A percentile compares a stretch with the other conserved stretches of the same genome.
phyloP scores from a whole-genome alignment of 1,139 yeast species.

The Sporopachydermia cereana region DNA sequence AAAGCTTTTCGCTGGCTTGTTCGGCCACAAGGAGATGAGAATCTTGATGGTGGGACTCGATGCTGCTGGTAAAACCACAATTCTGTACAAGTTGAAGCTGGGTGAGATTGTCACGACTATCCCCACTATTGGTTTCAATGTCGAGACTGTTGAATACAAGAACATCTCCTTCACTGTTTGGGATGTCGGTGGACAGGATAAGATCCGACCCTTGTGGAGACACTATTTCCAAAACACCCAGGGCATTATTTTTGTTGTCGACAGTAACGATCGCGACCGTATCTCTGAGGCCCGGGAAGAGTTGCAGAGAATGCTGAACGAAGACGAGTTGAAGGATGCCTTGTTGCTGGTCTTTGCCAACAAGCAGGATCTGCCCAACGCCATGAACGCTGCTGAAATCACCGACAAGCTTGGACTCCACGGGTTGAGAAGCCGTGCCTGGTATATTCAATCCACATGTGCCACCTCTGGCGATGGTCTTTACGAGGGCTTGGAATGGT shows the following conservation, averaged over 20 bases:
- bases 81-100: conserved; percentile 76
- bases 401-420: conserved; percentile 65
- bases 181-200: conserved; percentile 79
- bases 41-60: conserved; percentile 91
- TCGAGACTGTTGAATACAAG: conserved; percentile 65
- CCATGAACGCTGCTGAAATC: conserved; percentile 69
- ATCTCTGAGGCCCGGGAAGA: conserved; percentile 66
- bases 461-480: conserved; percentile 73
- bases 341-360: conserved; percentile 60
- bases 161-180: conserved; percentile 66
- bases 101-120: conserved; percentile 91
- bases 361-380: conserved; percentile 69
- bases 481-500: conserved; percentile 72
- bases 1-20: conserved; percentile 77
- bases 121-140: conserved; percentile 83
- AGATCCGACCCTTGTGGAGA: conserved; percentile 71
- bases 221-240: conserved; percentile 68
- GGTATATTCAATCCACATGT: conserved; percentile 69
- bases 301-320: conserved; percentile 65
- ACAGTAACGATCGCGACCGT: conserved; percentile 69
- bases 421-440: conserved; percentile 66
- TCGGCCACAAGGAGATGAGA: conserved; percentile 77
- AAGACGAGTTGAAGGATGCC: conserved; percentile 64
- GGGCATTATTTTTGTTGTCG: conserved; percentile 65
- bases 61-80: conserved; percentile 90